phyloP scores from a whole-genome alignment of 73 alveolate species.

The Durusdinium trenchii region DNA sequence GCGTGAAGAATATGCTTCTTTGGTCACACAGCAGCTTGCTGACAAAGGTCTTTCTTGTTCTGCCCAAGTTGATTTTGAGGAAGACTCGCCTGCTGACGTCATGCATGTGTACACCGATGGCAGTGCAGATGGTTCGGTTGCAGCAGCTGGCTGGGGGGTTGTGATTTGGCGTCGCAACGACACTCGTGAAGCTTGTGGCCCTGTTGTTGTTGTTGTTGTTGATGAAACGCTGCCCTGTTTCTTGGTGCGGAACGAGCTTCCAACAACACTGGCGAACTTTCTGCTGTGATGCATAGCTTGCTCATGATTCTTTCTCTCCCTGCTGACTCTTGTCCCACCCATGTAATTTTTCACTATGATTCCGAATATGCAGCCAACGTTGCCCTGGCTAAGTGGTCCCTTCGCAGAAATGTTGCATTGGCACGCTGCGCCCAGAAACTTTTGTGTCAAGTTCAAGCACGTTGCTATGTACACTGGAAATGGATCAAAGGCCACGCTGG shows the following conservation, averaged over 20 bases:
- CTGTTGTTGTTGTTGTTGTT: no score
- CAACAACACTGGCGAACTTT: not conserved
- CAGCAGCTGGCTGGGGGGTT: slow-evolving; percentile 9
- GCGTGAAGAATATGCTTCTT: not conserved
- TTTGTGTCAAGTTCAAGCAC: not conserved
- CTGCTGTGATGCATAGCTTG: not conserved
- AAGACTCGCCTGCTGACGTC: not conserved
- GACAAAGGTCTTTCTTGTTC: no score
- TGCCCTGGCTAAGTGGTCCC: not conserved
- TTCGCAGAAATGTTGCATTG: not conserved
- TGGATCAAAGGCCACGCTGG: slow-evolving; percentile 14
- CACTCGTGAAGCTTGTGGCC: not conserved
- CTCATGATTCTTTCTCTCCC: not conserved
- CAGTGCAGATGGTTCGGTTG: not conserved
- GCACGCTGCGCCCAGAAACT: not conserved
- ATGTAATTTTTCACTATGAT: not conserved
- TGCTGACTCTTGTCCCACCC: not conserved
- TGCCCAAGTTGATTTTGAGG: not conserved
- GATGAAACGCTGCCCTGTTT: not conserved
- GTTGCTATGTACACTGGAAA: not conserved
- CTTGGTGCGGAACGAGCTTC: not conserved
- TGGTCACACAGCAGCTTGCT: not conserved
- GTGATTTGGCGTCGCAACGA: not conserved
- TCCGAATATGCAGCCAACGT: not conserved
- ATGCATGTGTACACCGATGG: slow-evolving; percentile 4